A percentile compares a stretch with the other conserved stretches of the same genome.
phyloP scores from a whole-genome alignment of 306 rosid genomes.

The Fragaria iinumae region DNA sequence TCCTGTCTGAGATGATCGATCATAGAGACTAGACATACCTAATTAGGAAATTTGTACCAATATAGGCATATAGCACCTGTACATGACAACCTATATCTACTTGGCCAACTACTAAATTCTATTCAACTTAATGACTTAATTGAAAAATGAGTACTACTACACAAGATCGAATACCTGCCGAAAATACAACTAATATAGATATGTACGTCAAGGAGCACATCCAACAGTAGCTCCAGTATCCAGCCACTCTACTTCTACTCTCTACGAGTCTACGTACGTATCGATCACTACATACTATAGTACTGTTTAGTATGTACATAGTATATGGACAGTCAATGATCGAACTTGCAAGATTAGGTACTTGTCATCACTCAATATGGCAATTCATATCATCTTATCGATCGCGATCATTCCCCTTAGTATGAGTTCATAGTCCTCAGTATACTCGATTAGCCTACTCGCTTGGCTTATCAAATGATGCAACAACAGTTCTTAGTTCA shows the following conservation, averaged over 20 bases:
- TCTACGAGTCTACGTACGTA: background rate
- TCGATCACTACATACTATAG: background rate
- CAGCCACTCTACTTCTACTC: background rate
- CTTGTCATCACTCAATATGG: constrained; percentile 15
- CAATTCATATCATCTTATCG: background rate
- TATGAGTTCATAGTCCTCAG: background rate
- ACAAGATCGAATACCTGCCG: too few relatives aligned
- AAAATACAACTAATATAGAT: background rate
- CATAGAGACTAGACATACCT: background rate
- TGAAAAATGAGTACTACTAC: too few relatives aligned
- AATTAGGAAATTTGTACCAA: background rate
- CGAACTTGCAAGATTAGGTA: constrained; percentile 9
- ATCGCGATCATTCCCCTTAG: background rate
- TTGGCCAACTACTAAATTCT: background rate
- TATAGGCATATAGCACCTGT: background rate
- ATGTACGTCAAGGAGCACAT: background rate
- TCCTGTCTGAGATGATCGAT: background rate
- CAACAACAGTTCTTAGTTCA: background rate
- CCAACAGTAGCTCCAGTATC: background rate
- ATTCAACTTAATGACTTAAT: too few relatives aligned
- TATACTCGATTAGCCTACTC: background rate
- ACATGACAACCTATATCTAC: background rate
- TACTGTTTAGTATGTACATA: background rate
- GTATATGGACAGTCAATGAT: background rate
- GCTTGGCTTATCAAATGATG: background rate